Evolutionary conservation across 768 basidiomycete species (phyloP).

Genomic region (Macrocybe gigantea): DNA sequence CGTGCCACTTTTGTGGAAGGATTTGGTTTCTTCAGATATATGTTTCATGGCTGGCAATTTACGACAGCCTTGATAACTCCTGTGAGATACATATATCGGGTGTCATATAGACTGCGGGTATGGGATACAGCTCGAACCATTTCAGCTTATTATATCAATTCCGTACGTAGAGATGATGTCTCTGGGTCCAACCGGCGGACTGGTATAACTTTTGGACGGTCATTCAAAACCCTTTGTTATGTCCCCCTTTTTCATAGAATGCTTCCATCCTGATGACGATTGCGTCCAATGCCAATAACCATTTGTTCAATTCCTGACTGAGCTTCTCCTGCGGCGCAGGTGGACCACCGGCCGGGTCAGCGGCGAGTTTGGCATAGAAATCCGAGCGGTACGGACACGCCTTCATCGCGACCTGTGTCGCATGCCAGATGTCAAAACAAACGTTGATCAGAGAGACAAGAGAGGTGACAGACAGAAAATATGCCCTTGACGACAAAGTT

Average conservation of each 20-base stretch:
- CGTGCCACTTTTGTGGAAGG: no score
- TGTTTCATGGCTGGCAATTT: no score
- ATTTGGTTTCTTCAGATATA: no score
- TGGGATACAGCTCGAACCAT: no score
- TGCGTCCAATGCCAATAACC: constrained; percentile 56
- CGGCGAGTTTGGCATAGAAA: constrained; percentile 64
- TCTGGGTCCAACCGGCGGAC: no score
- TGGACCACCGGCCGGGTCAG: constrained; percentile 48
- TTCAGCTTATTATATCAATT: no score
- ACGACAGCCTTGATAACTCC: no score
- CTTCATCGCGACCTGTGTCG: constrained; percentile 52
- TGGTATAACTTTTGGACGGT: no score
- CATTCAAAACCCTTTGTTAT: constrained; percentile 43
- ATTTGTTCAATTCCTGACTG: constrained; percentile 51
- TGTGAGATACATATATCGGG: no score
- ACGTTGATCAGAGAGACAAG: background rate
- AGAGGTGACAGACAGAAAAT: constrained; percentile 38
- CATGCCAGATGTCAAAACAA: background rate
- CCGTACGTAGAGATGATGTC: no score
- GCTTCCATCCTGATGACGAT: constrained; percentile 50
- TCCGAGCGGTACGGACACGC: constrained; percentile 61
- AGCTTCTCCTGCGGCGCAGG: constrained; percentile 43
- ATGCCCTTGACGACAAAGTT: constrained; percentile 67
- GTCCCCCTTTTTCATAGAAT: constrained; percentile 56
- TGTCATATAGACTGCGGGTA: no score